Conservation (phyloP, 1,284 basidiomycete species). For the Naganishia sp. region DNA sequence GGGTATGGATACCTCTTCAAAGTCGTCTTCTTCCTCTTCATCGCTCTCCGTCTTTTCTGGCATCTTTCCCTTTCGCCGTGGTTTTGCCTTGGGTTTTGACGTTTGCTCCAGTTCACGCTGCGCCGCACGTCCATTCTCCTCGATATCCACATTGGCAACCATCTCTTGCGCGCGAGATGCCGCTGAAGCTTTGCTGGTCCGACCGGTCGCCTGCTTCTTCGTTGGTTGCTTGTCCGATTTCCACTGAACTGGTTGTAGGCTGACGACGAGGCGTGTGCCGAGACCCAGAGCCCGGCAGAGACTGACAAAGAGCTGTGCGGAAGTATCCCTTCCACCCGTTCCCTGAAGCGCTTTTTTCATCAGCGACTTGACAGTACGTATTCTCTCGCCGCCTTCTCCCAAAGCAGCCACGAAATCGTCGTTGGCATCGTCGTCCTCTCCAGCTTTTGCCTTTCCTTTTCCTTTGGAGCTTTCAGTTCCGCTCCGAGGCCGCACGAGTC, state of each 20-base stretch:
- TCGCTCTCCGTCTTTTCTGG: conserved; percentile 39
- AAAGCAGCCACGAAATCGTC: conserved; percentile 43
- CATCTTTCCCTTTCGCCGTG: conserved; percentile 45
- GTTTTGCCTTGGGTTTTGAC: conserved; percentile 35
- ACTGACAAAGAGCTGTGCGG: conserved; percentile 87
- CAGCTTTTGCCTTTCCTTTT: conserved; percentile 45
- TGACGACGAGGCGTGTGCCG: conserved; percentile 83
- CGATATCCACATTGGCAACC: conserved; percentile 9
- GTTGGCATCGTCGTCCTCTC: conserved; percentile 34
- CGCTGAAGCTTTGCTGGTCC: not conserved
- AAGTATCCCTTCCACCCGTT: conserved; percentile 79
- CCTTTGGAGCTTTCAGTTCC: conserved; percentile 43
- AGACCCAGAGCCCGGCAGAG: conserved; percentile 84
- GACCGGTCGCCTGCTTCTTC: conserved; percentile 41
- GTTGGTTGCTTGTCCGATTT: conserved; percentile 52
- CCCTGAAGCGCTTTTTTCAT: conserved; percentile 84
- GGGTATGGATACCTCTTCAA: conserved; percentile 52
- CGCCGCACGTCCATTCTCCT: not conserved
- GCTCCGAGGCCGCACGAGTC: conserved; percentile 30
- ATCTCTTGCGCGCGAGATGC: conserved; percentile 7
- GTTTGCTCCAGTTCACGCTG: conserved; percentile 5
- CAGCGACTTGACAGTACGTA: conserved; percentile 76
- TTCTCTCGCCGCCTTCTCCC: conserved; percentile 61
- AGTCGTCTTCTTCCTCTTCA: conserved; percentile 45
- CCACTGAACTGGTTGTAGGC: conserved; percentile 89